Evolutionary conservation across 1,284 basidiomycete genomes (phyloP), one percentile per base, ranked within the genome.

Genomic region (Sporisorium iseilematis-ciliati): DNA sequence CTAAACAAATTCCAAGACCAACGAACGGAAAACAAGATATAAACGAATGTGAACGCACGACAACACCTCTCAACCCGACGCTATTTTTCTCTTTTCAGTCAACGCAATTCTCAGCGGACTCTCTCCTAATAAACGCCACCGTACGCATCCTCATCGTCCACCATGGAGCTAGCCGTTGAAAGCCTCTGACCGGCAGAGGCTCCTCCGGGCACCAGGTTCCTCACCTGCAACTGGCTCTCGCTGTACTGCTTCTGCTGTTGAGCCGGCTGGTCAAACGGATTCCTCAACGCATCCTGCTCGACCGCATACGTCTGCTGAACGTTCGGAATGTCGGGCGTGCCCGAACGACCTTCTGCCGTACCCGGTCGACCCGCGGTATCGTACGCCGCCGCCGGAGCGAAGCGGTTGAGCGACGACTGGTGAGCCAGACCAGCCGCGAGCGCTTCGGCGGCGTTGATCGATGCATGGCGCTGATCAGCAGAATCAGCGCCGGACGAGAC

Each of bases 271-370:
- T 45, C 66, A 20, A 57, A 66, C 1, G 68, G 67, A 41, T 71
- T 66, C 14, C 35, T 31, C 18, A 48, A 16, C 65, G 42, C 23
- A 69, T 62, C 65, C 18, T 58, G 54, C 41, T 43, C 58, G 11
- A 68, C 20, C 6, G 69, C 73, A 41, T 80, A 81, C 14, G 76
- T 80, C 52, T 81, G 78, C 56, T 82, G 79, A 21, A 79, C 65
- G 50, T 82, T 80, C 31, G 78, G 77, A 10, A 82, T 38, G 45
- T 82, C 80, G 4, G 80, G 80, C 7, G 80, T 82, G 35, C 79
- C 80, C 33, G 57, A 64, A 16, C 79, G 62, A 16, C 66, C 71
- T 46, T 82, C 79, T 7, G 59, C 21, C 8, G 75, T 79, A 20
- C 60, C 45, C 1, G 78, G 79, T 29, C 79, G 61, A 21, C 76